Evolutionary conservation across 768 basidiomycete species (phyloP).

Genomic region (Serendipita sp.): DNA sequence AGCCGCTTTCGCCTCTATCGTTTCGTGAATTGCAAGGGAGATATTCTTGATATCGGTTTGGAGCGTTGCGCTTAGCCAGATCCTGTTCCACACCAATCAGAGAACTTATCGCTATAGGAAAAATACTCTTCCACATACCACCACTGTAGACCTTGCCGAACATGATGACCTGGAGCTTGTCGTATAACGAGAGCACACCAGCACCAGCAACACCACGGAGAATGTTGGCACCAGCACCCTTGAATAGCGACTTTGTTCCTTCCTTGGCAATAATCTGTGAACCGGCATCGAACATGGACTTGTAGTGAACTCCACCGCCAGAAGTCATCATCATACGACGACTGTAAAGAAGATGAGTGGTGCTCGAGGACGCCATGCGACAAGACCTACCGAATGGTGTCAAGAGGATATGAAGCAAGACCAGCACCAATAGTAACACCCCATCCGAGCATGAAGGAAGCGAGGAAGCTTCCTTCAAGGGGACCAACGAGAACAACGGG

Average conservation of each 20-base stretch:
- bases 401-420: constrained; percentile 92
- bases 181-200: constrained; percentile 97
- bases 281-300: constrained; percentile 96
- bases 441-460: constrained; percentile 96
- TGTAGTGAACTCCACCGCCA: constrained; percentile 89
- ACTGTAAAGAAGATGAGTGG: constrained; percentile 34
- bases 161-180: constrained; percentile 90
- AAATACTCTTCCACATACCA: constrained; percentile 34
- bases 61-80: constrained; percentile 26
- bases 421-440: constrained; percentile 99
- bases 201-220: constrained; percentile 97
- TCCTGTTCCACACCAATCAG: constrained; percentile 15
- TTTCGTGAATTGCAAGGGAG: background rate
- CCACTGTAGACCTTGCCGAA: constrained; percentile 99
- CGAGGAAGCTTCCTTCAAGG: constrained; percentile 91
- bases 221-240: constrained; percentile 85
- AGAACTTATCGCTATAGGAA: background rate
- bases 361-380: background rate
- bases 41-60: background rate
- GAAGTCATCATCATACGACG: constrained; percentile 99
- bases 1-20: background rate
- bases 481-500: constrained; percentile 94
- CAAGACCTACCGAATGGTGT: constrained; percentile 61
- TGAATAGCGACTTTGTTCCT: constrained; percentile 90
- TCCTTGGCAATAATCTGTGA: constrained; percentile 92